Evolutionary conservation across 1,139 yeast genomes (phyloP), one percentile per base, ranked within the genome.

Genomic region (Geotrichum cucujoidarum): DNA sequence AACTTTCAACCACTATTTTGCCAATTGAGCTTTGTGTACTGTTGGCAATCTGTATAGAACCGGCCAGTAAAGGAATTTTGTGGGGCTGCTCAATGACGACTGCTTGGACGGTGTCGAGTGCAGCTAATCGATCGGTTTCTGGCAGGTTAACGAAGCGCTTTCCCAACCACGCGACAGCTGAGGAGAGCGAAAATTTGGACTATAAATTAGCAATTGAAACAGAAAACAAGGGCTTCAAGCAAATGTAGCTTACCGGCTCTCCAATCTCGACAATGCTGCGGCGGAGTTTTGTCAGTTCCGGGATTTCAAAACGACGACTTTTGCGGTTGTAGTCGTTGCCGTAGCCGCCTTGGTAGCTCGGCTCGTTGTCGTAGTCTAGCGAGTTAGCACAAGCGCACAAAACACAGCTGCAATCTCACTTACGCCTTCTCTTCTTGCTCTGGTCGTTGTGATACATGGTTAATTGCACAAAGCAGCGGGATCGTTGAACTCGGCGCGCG

Each of bases 21-120:
- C 95, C 94, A 40, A 86, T 80, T 35, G 78, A 72, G 43, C 78
- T 75, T 63, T 81, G 81, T 54, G 76, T 76, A 14, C 84, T 73
- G 65, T 84, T 83, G 50, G 88, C 81, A 32, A 83, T 73, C 58
- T 83, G 74, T 10, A 90, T 69, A 55, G 88, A 73, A 13, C 83
- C 80, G 27, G 88, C 76, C 52, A 90, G 69, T 22, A 83, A 77
- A 22, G 81, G 78, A 52, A 83, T 77, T 63, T 90, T 92, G 57
- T 90, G 95, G 0, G 97, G 97, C 65, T 90, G 97, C 65, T 92
- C 98, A 35, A 77, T 68, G 10, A 85, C 73, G 39, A 86, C 77
- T 1, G 95, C 88, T 52, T 75, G 74, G 30, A 88, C 65, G 1
- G 89, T 84, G 47, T 75, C 73, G 58, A 83, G 70, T 21, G 84